Evolutionary conservation across 1,284 basidiomycete species (phyloP).

Genomic region (Omphalotus olearius): DNA sequence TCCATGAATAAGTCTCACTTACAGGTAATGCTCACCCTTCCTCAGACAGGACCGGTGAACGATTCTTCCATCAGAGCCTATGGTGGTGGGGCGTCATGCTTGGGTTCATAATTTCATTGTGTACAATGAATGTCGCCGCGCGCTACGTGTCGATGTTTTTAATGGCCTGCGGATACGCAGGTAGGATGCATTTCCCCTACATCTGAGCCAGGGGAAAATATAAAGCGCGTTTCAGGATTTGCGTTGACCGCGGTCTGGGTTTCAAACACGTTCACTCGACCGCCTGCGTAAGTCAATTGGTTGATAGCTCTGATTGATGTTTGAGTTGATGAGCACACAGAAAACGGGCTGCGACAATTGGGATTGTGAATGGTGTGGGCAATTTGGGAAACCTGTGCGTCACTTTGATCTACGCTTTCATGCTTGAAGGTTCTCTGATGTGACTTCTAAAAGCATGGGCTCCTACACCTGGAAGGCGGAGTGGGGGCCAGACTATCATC

Average conservation of each 20-base stretch:
- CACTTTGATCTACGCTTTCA: slow-evolving; percentile 14
- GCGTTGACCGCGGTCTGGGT: slow-evolving; percentile 62
- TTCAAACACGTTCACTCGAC: slow-evolving; percentile 56
- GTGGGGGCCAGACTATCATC: slow-evolving; percentile 49
- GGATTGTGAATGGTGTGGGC: slow-evolving; percentile 27
- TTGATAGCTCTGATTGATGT: neutral
- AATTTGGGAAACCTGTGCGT: slow-evolving; percentile 30
- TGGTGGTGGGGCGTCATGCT: slow-evolving; percentile 61
- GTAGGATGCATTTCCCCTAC: slow-evolving; percentile 27
- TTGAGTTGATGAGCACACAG: neutral
- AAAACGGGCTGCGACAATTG: slow-evolving; percentile 45
- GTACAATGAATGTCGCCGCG: slow-evolving; percentile 47
- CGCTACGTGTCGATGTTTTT: slow-evolving; percentile 66
- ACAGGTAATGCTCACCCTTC: neutral
- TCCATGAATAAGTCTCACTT: slow-evolving; percentile 10
- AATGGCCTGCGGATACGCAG: slow-evolving; percentile 54
- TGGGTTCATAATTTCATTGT: slow-evolving; percentile 59
- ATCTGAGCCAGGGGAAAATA: neutral
- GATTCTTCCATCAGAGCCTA: slow-evolving; percentile 61
- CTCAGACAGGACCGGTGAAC: slow-evolving; percentile 55
- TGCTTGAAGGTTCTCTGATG: too few species aligned
- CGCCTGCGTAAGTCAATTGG: slow-evolving; percentile 41
- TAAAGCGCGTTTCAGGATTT: slow-evolving; percentile 36
- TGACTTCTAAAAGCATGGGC: slow-evolving; percentile 32
- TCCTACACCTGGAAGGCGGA: slow-evolving; percentile 48